Base-by-base conservation (phyloP, 1,284 basidiomycete species). In the Cystobasidium slooffiae region DNA sequence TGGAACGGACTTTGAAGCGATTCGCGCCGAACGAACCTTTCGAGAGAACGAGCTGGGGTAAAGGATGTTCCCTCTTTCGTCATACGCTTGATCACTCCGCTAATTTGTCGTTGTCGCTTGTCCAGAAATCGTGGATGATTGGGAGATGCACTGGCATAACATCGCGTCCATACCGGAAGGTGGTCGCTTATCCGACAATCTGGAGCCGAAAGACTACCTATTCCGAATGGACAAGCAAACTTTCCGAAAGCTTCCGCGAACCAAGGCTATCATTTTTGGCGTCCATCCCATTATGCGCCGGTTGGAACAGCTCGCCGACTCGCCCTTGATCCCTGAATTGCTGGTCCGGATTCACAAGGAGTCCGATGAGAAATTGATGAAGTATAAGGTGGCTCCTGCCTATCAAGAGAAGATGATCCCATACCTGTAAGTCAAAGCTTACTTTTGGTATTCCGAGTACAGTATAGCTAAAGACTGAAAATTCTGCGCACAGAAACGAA, bases 181-280 rank as follows among this genome's bases (percentile, higher is more conserved):
- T 49, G 73, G 79, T 24, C 81, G 81, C 61, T 52, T 69, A 24
- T 79, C 81, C 12, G 80, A 81, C 61, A 82, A 83, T 67, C 77
- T 84, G 8, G 82, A 79, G 72, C 81, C 79, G 18, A 73, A 72
- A 49, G 73, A 80, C 46, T 75, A 78, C 52, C 52, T 80, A 24
- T 76, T 80, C 55, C 76, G 79, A 24, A 76, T 78, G 43, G 79
- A 79, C 73, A 76, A 80, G 72, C 81, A 85, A 79, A 84, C 84
- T 5, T 85, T 85, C 78, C 81, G 83, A 77, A 85, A 85, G 79
- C 81, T 85, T 4, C 84, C 84, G 1, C 77, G 80, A 24, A 80
- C 82, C 1, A 79, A 80, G 47, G 82, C 79, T 7, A 84, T 84
- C 69, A 82, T 83, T 31, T 84, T 84, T 70, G 84, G 84, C 52